phyloP scores from a whole-genome alignment of 2,329 filamentous ascomycete genomes.

The Elsinoe australis region DNA sequence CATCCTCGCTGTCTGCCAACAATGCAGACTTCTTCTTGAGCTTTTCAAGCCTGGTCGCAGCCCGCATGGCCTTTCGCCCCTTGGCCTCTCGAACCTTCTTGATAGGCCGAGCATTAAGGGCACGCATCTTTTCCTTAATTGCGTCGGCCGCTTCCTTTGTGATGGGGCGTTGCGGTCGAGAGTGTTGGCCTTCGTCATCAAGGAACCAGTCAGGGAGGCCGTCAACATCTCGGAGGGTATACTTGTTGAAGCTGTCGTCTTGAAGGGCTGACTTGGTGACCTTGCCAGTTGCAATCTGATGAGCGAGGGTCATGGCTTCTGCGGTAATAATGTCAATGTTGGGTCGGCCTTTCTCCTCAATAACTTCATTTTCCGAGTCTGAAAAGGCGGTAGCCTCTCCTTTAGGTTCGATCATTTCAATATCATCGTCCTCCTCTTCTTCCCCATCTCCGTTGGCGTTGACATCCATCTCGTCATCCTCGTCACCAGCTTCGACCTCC shows the following conservation, averaged over 20 bases:
- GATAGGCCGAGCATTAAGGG: constrained; percentile 90
- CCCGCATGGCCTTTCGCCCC: constrained; percentile 93
- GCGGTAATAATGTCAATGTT: constrained; percentile 99
- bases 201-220: constrained; percentile 96
- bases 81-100: constrained; percentile 98
- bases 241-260: constrained; percentile 91
- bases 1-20: constrained; percentile 77
- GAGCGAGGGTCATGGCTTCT: constrained; percentile 95
- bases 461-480: constrained; percentile 28
- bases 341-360: constrained; percentile 50
- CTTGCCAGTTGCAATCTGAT: constrained; percentile 79
- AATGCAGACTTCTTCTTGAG: constrained; percentile 94
- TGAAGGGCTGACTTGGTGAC: constrained; percentile 70
- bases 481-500: constrained; percentile 29
- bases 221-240: constrained; percentile 80
- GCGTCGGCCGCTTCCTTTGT: constrained; percentile 81
- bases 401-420: constrained; percentile 51
- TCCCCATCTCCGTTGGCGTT: constrained; percentile 31
- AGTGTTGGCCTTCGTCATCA: constrained; percentile 81
- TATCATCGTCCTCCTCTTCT: constrained; percentile 52
- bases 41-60: constrained; percentile 84
- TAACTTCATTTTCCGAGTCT: constrained; percentile 48
- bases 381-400: constrained; percentile 47
- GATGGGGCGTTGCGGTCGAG: constrained; percentile 79
- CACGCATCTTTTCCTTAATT: constrained; percentile 89